Evolutionary conservation across 2,329 filamentous ascomycete genomes (phyloP).

Genomic region (Diaporthe citrichinensis): DNA sequence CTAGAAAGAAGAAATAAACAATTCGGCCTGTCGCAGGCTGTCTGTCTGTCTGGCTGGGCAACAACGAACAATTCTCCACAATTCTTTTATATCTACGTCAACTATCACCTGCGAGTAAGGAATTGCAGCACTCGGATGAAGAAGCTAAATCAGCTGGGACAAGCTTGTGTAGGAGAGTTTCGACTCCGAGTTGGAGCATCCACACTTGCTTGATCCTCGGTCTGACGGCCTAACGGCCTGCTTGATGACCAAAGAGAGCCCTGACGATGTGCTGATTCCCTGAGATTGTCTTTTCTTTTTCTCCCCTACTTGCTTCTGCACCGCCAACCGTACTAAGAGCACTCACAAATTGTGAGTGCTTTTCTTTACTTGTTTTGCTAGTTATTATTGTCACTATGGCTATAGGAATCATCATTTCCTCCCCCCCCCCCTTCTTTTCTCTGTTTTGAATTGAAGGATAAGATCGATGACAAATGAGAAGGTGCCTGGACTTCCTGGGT

Average conservation of each 20-base stretch:
- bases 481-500: not conserved
- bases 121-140: slow-evolving; percentile 47
- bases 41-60: not conserved
- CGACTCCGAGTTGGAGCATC: slow-evolving; percentile 57
- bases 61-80: too few relatives aligned
- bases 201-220: slow-evolving; percentile 43
- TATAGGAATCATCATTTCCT: not conserved
- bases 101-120: not conserved
- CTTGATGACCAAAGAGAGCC: slow-evolving; percentile 74
- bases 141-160: slow-evolving; percentile 44
- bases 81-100: slow-evolving; percentile 19
- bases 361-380: not conserved
- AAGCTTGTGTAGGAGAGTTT: slow-evolving; percentile 42
- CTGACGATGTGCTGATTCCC: slow-evolving; percentile 57
- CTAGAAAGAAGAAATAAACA: slow-evolving; percentile 73
- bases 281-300: too few relatives aligned
- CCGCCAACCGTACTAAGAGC: not conserved
- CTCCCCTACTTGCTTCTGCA: not conserved
- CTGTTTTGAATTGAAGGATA: not conserved
- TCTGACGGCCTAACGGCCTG: slow-evolving; percentile 55
- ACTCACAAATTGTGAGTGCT: not conserved
- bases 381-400: not conserved
- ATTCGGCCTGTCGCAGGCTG: not conserved
- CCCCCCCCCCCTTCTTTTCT: not conserved
- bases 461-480: not conserved